Base-by-base conservation (phyloP, 805 yeast species). In the Candida hungchunana region DNA sequence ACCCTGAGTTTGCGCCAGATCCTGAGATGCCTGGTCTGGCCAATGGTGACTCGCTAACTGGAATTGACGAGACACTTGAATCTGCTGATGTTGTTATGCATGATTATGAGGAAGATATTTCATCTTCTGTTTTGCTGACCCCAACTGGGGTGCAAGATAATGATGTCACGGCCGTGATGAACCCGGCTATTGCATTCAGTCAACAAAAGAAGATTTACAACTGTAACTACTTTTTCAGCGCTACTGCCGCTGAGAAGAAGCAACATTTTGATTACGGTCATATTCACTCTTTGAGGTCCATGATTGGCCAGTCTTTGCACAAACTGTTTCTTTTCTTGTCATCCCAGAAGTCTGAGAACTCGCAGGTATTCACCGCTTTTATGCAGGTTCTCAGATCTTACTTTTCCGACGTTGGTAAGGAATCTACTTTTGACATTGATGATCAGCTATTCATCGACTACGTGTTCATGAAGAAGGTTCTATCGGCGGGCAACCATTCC, bases 331-430 rank as follows among this genome's bases (percentile, higher is more conserved):
- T 58, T 7, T 71, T 69, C 44, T 58, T 87, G 38, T 48, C 59
- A 6, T 56, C 64, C 2, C 60, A 73, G 32, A 71, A 70, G 29
- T 77, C 73, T 26, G 87, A 84, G 41, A 81, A 85, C 42, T 73
- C 82, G 7, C 72, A 74, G 10, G 54, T 82, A 6, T 71, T 79
- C 53, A 76, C 76, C 42, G 73, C 77, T 30, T 67, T 81, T 22
- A 59, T 87, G 21, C 74, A 76, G 50, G 78, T 81, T 4, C 54
- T 82, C 29, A 77, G 81, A 43, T 75, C 81, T 6, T 93, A 94
- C 86, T 79, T 82, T 47, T 67, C 82, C 18, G 93, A 87, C 52
- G 81, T 82, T 18, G 95, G 95, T 2, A 70, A 75, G 37, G 94
- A 85, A 46, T 63, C 82, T 10, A 58, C 80, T 1, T 69, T 79